A percentile compares a stretch with the other conserved stretches of the same genome.
Conservation (phyloP, 2,329 filamentous ascomycete species). For the Exophiala viscosa region DNA sequence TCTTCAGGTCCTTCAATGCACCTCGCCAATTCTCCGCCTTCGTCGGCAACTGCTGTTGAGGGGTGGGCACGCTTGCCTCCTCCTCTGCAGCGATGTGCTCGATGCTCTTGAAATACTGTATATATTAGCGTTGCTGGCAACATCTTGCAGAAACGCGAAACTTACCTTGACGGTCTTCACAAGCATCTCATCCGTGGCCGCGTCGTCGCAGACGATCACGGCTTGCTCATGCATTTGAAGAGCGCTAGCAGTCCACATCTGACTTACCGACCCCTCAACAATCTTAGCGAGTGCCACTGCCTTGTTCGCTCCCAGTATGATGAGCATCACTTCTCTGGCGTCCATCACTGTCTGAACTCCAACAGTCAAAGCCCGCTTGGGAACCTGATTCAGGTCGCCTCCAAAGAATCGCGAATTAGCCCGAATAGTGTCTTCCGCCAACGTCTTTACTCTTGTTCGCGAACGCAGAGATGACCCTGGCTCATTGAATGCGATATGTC, state of each 20-base stretch:
- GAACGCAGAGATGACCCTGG: slow-evolving; percentile 74
- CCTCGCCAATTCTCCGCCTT: slow-evolving; percentile 26
- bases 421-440: slow-evolving; percentile 81
- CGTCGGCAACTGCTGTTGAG: slow-evolving; percentile 9
- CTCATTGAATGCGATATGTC: slow-evolving; percentile 89
- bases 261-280: slow-evolving; percentile 77
- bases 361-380: slow-evolving; percentile 77
- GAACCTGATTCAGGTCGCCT: slow-evolving; percentile 69
- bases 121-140: not conserved
- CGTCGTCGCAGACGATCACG: slow-evolving; percentile 79
- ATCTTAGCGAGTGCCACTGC: slow-evolving; percentile 73
- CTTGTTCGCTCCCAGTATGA: slow-evolving; percentile 79
- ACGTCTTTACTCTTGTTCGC: slow-evolving; percentile 77
- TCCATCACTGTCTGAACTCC: slow-evolving; percentile 81
- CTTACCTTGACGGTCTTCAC: slow-evolving; percentile 64
- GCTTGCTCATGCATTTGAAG: slow-evolving; percentile 77
- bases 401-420: slow-evolving; percentile 83
- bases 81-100: slow-evolving; percentile 55
- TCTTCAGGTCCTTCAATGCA: slow-evolving; percentile 39
- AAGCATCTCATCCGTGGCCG: slow-evolving; percentile 68
- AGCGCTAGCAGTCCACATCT: slow-evolving; percentile 85
- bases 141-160: not conserved
- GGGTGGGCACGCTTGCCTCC: slow-evolving; percentile 25
- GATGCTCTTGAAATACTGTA: slow-evolving; percentile 67
- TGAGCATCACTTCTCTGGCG: slow-evolving; percentile 74